Percentiles rank a stretch among this genome's conserved stretches.
Conservation (phyloP, 2,329 filamentous ascomycete genomes). For the Colletotrichum theobromicola region DNA sequence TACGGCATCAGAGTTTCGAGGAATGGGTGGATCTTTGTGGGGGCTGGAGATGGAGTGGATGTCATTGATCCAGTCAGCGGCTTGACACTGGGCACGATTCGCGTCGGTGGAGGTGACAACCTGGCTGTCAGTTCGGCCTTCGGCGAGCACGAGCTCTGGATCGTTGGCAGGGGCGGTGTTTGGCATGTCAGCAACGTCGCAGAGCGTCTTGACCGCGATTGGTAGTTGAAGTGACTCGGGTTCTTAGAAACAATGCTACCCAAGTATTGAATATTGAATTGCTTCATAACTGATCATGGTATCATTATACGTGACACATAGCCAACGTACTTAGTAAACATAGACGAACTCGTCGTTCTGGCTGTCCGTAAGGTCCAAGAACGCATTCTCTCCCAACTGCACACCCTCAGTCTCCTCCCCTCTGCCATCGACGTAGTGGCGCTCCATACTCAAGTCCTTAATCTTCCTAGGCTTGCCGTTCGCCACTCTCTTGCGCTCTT, state of each 20-base stretch:
- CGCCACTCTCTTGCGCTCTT: constrained; percentile 57
- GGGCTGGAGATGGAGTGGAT: not conserved
- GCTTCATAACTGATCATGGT: not conserved
- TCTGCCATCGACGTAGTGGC: constrained; percentile 45
- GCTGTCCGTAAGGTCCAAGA: constrained; percentile 67
- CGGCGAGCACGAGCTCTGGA: not conserved
- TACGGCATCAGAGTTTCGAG: not conserved
- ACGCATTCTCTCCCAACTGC: constrained; percentile 52
- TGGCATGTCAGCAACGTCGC: not conserved
- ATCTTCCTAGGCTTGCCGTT: constrained; percentile 67
- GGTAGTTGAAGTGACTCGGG: not conserved
- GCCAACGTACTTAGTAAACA: constrained; percentile 23
- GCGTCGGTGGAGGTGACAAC: not conserved
- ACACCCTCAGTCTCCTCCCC: constrained; percentile 28
- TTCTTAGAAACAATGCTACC: not conserved
- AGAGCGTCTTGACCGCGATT: not conserved
- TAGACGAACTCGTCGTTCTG: constrained; percentile 74
- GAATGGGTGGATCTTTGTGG: not conserved
- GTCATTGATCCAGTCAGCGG: not conserved
- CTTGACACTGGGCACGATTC: not conserved
- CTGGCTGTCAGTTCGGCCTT: not conserved
- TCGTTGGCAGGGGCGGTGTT: not conserved
- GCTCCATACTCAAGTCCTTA: constrained; percentile 63
- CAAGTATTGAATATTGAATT: not conserved
- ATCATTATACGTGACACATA: not conserved